phyloP scores from a whole-genome alignment of 768 basidiomycete species.

The Pleurotus salmoneostramineus region DNA sequence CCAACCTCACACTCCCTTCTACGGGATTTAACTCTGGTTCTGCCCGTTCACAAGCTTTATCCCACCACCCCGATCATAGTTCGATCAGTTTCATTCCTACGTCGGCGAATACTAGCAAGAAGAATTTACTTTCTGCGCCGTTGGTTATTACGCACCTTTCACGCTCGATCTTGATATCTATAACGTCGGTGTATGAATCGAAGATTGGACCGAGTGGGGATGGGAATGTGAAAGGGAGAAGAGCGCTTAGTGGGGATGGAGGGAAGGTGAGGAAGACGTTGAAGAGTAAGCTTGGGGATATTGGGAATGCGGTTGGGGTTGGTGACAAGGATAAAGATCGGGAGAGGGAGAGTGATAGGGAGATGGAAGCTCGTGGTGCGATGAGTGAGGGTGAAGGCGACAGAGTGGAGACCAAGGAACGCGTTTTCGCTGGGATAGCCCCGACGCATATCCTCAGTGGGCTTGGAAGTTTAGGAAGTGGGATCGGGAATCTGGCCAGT shows the following conservation, averaged over 20 bases:
- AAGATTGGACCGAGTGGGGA: slow-evolving; percentile 3
- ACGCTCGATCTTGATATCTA: background rate
- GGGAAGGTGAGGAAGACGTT: slow-evolving; percentile 60
- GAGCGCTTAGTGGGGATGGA: slow-evolving; percentile 4
- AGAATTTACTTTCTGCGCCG: background rate
- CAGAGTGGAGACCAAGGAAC: background rate
- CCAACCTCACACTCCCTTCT: slow-evolving; percentile 12
- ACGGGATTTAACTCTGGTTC: background rate
- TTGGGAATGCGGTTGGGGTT: slow-evolving; percentile 29
- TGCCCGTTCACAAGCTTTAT: background rate
- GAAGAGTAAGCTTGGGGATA: slow-evolving; percentile 55
- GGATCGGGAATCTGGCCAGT: slow-evolving; percentile 31
- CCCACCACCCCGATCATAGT: background rate
- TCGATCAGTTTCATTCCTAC: slow-evolving; percentile 9
- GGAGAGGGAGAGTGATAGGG: background rate
- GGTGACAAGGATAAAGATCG: slow-evolving; percentile 20
- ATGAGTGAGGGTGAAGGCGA: slow-evolving; percentile 8
- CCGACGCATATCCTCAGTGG: slow-evolving; percentile 4
- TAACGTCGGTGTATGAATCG: background rate
- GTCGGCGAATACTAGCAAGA: slow-evolving; percentile 18
- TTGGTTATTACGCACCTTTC: slow-evolving; percentile 10
- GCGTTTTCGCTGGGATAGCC: background rate
- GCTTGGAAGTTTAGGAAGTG: slow-evolving; percentile 10
- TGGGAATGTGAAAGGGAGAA: background rate
- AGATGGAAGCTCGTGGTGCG: background rate